Percentiles rank a stretch among this genome's conserved stretches.
Evolutionary conservation across 305 asterid species (phyloP).

Genomic region (Fraxinus latifolia): DNA sequence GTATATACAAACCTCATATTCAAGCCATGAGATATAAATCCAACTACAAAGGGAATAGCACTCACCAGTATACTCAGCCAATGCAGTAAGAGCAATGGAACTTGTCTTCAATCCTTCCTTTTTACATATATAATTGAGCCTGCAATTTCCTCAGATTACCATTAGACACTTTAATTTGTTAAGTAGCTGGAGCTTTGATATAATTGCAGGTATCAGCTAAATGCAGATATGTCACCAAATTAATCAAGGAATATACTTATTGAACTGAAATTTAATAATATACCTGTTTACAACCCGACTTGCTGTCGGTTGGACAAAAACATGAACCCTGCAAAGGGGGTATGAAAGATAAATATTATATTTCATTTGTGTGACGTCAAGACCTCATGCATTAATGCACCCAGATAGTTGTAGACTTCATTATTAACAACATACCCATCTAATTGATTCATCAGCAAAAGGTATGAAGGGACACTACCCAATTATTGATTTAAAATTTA

Average conservation of each 20-base stretch:
- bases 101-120: conserved; percentile 72
- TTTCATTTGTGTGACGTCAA: conserved; percentile 2
- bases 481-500: neutral
- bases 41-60: conserved; percentile 15
- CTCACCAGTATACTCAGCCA: conserved; percentile 81
- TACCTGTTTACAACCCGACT: conserved; percentile 92
- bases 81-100: conserved; percentile 74
- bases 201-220: conserved; percentile 21
- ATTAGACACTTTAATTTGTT: conserved; percentile 24
- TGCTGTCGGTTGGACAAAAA: conserved; percentile 84
- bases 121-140: conserved; percentile 90
- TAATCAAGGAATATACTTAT: neutral
- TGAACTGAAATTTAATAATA: conserved; percentile 4
- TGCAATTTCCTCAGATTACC: conserved; percentile 32
- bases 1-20: neutral
- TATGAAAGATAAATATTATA: conserved; percentile 8
- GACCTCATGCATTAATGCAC: neutral
- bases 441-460: neutral
- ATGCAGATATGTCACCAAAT: neutral
- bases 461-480: neutral
- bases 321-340: conserved; percentile 75
- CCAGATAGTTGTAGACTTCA: neutral
- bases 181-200: conserved; percentile 18
- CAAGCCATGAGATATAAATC: conserved; percentile 18
- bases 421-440: neutral